Conservation (phyloP, 2,329 filamentous ascomycete species). For the Cadophora sp. region DNA sequence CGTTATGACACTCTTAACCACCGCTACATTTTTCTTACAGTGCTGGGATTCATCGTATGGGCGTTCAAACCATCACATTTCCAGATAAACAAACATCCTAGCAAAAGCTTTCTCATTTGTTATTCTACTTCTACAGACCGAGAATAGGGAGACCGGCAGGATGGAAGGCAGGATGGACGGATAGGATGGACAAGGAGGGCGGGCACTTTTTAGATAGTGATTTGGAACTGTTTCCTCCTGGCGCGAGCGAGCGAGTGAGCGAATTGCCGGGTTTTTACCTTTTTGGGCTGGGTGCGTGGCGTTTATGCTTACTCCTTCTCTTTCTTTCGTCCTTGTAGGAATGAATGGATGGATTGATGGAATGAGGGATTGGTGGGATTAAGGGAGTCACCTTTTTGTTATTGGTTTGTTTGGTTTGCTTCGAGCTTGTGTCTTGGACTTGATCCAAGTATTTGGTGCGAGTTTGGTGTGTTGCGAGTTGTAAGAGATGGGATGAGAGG, state of each 20-base stretch:
- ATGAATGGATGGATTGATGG: not conserved
- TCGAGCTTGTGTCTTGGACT: too few relatives aligned
- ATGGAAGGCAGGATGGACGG: slow-evolving; percentile 4
- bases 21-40: not conserved
- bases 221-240: slow-evolving; percentile 5
- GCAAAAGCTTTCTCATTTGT: slow-evolving; percentile 1
- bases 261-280: slow-evolving; percentile 1
- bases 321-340: not conserved
- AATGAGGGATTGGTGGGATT: not conserved
- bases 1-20: slow-evolving; percentile 10
- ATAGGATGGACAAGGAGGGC: not conserved
- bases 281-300: not conserved
- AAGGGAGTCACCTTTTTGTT: not conserved
- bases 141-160: slow-evolving; percentile 6
- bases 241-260: slow-evolving; percentile 14
- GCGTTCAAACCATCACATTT: not conserved
- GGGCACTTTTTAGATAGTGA: slow-evolving; percentile 13
- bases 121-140: slow-evolving; percentile 3
- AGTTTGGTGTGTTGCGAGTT: too few relatives aligned
- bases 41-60: not conserved
- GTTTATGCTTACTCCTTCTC: not conserved
- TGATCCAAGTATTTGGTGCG: too few relatives aligned
- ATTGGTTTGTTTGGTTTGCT: not conserved
- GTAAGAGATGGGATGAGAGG: not conserved
- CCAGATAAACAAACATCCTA: not conserved